phyloP scores from a whole-genome alignment of 1,139 yeast genomes.

The Kodamaea alishanica region DNA sequence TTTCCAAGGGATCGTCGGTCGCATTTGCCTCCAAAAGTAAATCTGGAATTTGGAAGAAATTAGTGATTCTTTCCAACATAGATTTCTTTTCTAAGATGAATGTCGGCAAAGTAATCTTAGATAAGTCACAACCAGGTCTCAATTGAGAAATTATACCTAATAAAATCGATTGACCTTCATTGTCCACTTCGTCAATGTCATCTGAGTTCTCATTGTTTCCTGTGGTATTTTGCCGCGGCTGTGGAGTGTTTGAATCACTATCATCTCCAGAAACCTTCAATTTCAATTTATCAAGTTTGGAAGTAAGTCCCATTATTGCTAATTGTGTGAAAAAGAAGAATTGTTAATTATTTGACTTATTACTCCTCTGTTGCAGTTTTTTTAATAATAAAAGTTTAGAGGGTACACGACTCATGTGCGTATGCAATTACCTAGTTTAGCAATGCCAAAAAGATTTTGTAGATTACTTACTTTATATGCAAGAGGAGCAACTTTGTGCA shows the following conservation, averaged over 20 bases:
- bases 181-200: conserved; percentile 89
- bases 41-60: conserved; percentile 80
- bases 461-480: no score
- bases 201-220: conserved; percentile 29
- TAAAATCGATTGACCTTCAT: conserved; percentile 80
- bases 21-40: conserved; percentile 66
- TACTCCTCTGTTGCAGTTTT: no score
- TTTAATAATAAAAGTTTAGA: no score
- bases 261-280: conserved; percentile 15
- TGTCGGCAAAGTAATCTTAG: conserved; percentile 90
- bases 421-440: no score
- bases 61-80: conserved; percentile 93
- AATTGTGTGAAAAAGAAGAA: no score
- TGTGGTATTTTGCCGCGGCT: background rate
- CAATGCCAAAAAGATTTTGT: no score
- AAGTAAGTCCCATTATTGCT: conserved; percentile 32
- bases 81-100: conserved; percentile 92
- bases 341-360: no score
- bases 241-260: conserved; percentile 1
- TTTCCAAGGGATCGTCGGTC: conserved; percentile 52
- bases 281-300: conserved; percentile 33
- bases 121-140: conserved; percentile 87
- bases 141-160: conserved; percentile 85
- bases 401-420: no score
- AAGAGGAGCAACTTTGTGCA: no score